phyloP scores from a whole-genome alignment of 1,139 yeast genomes.

The Sugiyamaella novakii region DNA sequence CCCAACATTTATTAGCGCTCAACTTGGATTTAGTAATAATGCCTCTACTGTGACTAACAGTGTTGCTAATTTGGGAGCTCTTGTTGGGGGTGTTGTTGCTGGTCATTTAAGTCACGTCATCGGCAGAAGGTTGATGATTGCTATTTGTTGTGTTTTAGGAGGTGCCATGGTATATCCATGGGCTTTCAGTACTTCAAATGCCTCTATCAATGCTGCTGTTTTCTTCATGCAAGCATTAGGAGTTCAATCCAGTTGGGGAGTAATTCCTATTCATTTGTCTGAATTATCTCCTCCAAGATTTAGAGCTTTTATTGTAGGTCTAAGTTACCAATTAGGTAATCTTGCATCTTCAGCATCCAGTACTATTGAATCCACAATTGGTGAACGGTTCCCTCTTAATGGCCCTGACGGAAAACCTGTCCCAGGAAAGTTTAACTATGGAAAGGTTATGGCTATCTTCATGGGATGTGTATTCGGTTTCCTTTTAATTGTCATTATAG shows the following conservation, averaged over 20 bases:
- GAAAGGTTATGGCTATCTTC: constrained; percentile 78
- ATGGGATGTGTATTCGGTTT: constrained; percentile 76
- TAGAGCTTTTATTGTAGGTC: constrained; percentile 72
- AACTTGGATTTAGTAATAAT: constrained; percentile 53
- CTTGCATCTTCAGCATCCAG: constrained; percentile 81
- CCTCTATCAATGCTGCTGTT: constrained; percentile 72
- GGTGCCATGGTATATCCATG: constrained; percentile 72
- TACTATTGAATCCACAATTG: constrained; percentile 77
- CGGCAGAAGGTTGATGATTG: constrained; percentile 62
- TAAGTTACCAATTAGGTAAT: constrained; percentile 81
- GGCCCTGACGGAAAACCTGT: constrained; percentile 41
- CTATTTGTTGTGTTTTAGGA: constrained; percentile 64
- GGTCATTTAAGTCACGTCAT: constrained; percentile 63
- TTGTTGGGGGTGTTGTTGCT: constrained; percentile 61
- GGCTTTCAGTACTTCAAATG: constrained; percentile 57
- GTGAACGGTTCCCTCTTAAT: constrained; percentile 61
- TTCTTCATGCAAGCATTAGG: constrained; percentile 71
- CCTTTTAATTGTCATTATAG: constrained; percentile 55
- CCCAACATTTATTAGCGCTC: constrained; percentile 62
- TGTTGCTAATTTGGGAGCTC: constrained; percentile 72
- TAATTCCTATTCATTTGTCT: constrained; percentile 73
- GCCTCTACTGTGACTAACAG: constrained; percentile 66
- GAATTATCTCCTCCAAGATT: constrained; percentile 80
- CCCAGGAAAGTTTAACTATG: constrained; percentile 49
- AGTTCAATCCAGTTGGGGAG: constrained; percentile 91